These are phyloP conservation scores for Cyberlindnera mrakii DNA, from an alignment of 805 yeast genomes.

Conservation along the genomic window DNA sequence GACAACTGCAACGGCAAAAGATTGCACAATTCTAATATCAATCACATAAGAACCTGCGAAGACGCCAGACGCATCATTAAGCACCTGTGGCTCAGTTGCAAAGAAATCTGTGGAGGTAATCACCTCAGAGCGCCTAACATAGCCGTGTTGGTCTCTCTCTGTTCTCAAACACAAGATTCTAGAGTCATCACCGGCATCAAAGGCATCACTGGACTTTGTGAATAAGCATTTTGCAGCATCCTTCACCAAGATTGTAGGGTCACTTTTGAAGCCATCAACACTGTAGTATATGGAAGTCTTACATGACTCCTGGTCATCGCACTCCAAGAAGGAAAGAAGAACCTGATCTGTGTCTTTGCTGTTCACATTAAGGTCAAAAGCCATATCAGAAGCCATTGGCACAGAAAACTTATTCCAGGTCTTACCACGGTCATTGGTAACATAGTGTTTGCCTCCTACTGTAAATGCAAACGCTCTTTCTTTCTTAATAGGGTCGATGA, in stretches of 20 bases:
- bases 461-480: constrained; percentile 36
- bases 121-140: constrained; percentile 24
- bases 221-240: constrained; percentile 28
- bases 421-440: constrained; percentile 35
- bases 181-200: constrained; percentile 23
- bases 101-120: constrained; percentile 41
- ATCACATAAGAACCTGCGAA: constrained; percentile 26
- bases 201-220: constrained; percentile 21
- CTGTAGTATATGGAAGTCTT: constrained; percentile 33
- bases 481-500: constrained; percentile 30
- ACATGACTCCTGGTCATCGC: constrained; percentile 26
- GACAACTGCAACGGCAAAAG: constrained; percentile 29
- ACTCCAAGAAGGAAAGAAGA: constrained; percentile 28
- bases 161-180: constrained; percentile 37
- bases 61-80: constrained; percentile 25
- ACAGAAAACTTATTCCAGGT: constrained; percentile 33
- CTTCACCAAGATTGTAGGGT: constrained; percentile 22
- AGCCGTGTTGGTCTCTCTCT: constrained; percentile 34
- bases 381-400: constrained; percentile 17
- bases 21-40: constrained; percentile 27
- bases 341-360: constrained; percentile 31
- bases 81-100: constrained; percentile 23
- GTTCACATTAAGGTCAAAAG: constrained; percentile 31
- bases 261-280: constrained; percentile 36
- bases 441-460: constrained; percentile 27